Evolutionary conservation across 768 basidiomycete genomes (phyloP), one percentile per base, ranked within the genome.

Genomic region (Naganishia onofrii): DNA sequence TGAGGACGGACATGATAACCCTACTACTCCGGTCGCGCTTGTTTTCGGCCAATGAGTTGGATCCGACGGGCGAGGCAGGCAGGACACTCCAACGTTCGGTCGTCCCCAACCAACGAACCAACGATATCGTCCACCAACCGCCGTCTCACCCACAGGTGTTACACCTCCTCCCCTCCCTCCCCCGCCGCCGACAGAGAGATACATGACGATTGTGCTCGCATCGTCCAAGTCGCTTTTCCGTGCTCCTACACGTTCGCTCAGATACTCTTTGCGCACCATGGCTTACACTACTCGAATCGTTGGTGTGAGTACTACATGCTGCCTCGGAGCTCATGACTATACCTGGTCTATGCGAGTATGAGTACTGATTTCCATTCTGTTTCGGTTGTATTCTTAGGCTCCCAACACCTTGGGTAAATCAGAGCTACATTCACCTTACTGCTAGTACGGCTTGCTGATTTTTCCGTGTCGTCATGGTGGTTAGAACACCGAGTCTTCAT

Each of bases 401-500:
- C 84, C 92, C 77, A 90, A 98, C 86, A 97, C 95, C 69, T 88
- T 97, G 75, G 95, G 95, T 96, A 75, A 44, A 28, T 46, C 7
- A 32, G 26, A 48, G 42, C 48, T 52, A 29, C 12, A n/a, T 15
- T 23, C 23, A 12, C 48, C 12, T 3, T 21, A 3, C n/a, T 51
- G 48, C 48, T 13, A 51, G 48, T 51, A 23, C 23, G n/a, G 48
- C n/a, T 26, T 23, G 28, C 31, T 65, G 10, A 51, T 38, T 48
- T 12, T 53, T 54, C 34, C 8, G 17, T 56, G 42, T 23, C 54
- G 51, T 68, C 42, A 3, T 42, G 17, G 55, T 26, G 34, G 10
- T 26, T 32, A 97, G 96, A 98, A 76, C 92, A 97, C 84, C 90
- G 95, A 74, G 89, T 95, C 70, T 99, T 83, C 86, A 88, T 93